Conservation (phyloP, 139 green algal species). For the Picochlorum costavermella region DNA sequence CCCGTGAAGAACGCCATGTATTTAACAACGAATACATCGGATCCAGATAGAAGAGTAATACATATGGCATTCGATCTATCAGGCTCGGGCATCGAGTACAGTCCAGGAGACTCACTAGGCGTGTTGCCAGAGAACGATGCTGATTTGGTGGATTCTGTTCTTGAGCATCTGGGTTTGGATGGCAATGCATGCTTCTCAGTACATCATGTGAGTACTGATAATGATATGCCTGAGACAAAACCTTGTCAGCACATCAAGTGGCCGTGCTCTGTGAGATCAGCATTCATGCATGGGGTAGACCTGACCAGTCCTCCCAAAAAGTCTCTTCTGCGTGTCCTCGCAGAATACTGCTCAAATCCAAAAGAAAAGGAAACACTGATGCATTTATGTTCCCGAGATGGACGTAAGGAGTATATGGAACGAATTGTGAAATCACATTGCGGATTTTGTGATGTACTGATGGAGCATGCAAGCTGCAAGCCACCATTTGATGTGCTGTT, state of each 20-base stretch:
- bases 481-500: constrained; percentile 71
- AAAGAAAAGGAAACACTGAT: constrained; percentile 55
- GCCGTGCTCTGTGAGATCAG: constrained; percentile 67
- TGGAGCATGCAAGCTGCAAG: constrained; percentile 58
- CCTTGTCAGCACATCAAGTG: constrained; percentile 58
- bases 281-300: constrained; percentile 59
- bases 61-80: constrained; percentile 74
- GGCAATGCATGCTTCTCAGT: constrained; percentile 44
- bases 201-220: constrained; percentile 11
- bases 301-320: constrained; percentile 65
- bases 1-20: constrained; percentile 27
- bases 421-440: constrained; percentile 52
- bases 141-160: constrained; percentile 46
- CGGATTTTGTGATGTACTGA: constrained; percentile 72
- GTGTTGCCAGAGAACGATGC: constrained; percentile 68
- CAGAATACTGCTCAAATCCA: constrained; percentile 64
- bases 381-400: constrained; percentile 45
- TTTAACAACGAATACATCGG: constrained; percentile 27
- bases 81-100: constrained; percentile 57
- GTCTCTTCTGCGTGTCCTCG: constrained; percentile 74
- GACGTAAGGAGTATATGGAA: constrained; percentile 34
- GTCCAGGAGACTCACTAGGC: constrained; percentile 78
- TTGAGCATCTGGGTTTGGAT: constrained; percentile 43
- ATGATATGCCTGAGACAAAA: constrained; percentile 4
- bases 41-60: constrained; percentile 65